Evolutionary conservation across 192 early-diverging fungal species (phyloP), one percentile per base, ranked within the genome.

Genomic region (Phlyctochytrium planicorne): DNA sequence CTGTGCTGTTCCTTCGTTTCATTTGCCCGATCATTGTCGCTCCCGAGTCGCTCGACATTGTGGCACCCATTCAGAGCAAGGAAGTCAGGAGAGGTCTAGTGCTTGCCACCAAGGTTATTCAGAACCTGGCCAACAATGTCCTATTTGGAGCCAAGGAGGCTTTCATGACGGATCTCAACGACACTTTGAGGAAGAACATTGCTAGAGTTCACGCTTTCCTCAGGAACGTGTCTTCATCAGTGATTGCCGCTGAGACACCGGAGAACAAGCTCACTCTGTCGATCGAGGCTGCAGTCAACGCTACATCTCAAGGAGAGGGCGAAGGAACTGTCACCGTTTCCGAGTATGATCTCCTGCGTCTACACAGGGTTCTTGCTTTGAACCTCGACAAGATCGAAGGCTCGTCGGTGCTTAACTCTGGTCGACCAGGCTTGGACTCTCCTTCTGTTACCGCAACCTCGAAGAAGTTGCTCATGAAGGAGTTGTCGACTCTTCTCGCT

Each of bases 1-100:
- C 92, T 0, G 97, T 97, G 55, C 84, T 98, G 64, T 98, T 98
- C 72, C 77, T 98, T 71, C 89, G 96, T 6, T 96, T 97, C 87
- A 84, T 97, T 65, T 94, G 94, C 69, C 96, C 95, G 1, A 93
- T 92, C 4, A 97, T 98, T 72, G 94, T 95, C 2, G 86, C 94
- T 2, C 96, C 96, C 16, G 93, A 96, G 71, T 75, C 80, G 12
- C 90, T 92, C 68, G 90, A 89, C 2, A 78, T 97, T 32, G 76
- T 94, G 59, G 70, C 78, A 16, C 78, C 85, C 32, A 83, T 89
- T 30, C 78, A 82, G 32, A 74, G 78, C 52, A 84, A 89, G 37
- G 90, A 93, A 33, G 78, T 96, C 50, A 85, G 91, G 24, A 89
- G 96, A 62, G 94, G 96, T 37, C 77, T 95, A 52, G 74, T 98